Evolutionary conservation across 805 yeast genomes (phyloP).

Genomic region (Kluyveromyces dobzhanskii): DNA sequence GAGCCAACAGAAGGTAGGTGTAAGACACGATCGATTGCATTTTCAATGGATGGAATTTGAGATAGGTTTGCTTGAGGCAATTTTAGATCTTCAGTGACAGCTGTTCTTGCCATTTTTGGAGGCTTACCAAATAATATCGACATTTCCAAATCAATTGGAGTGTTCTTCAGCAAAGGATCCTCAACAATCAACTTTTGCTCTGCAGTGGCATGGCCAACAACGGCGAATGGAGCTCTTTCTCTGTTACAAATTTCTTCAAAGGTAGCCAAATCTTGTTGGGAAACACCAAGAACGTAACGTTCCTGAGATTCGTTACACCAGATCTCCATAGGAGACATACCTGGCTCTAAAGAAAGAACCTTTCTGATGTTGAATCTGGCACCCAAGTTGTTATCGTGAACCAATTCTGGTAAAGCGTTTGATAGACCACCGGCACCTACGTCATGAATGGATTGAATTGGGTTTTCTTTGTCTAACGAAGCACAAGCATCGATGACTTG

Average conservation of each 20-base stretch:
- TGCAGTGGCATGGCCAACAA: slow-evolving; percentile 87
- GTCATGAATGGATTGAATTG: slow-evolving; percentile 93
- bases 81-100: slow-evolving; percentile 51
- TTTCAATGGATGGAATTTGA: slow-evolving; percentile 36
- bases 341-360: slow-evolving; percentile 84
- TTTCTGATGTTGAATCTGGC: slow-evolving; percentile 88
- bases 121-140: slow-evolving; percentile 92
- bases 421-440: slow-evolving; percentile 99
- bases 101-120: slow-evolving; percentile 83
- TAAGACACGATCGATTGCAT: slow-evolving; percentile 74
- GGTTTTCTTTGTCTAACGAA: slow-evolving; percentile 64
- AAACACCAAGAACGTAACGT: slow-evolving; percentile 90
- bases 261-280: slow-evolving; percentile 60
- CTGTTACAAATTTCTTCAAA: slow-evolving; percentile 81
- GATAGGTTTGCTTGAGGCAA: slow-evolving; percentile 34
- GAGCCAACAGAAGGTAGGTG: slow-evolving; percentile 92
- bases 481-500: slow-evolving; percentile 94
- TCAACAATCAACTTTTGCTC: slow-evolving; percentile 77
- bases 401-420: slow-evolving; percentile 94
- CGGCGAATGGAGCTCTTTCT: slow-evolving; percentile 94
- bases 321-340: slow-evolving; percentile 99
- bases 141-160: slow-evolving; percentile 96
- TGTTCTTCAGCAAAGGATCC: slow-evolving; percentile 66
- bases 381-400: slow-evolving; percentile 94
- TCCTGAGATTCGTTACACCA: slow-evolving; percentile 99